Base-by-base conservation (phyloP, 306 rosid genomes). In the Pueraria montana region DNA sequence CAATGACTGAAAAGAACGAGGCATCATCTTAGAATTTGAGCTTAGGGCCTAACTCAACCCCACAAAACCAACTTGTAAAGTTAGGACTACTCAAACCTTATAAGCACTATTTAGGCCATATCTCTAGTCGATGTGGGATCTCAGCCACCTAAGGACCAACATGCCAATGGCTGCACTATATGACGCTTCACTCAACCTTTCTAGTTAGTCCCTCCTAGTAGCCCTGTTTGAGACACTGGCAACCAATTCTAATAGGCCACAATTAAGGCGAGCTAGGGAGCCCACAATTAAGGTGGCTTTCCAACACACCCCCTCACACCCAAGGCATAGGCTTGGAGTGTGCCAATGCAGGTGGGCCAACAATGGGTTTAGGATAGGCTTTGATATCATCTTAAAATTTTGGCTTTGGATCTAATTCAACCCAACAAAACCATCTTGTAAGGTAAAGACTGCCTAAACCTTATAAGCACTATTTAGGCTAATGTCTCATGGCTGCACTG, bases 1-100 rank as follows among this genome's bases (percentile, higher is more conserved):
- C 53, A 81, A 55, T 24, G 42, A n/a, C 23, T n/a, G 64, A 49
- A 85, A 63, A 32, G 32, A 82, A 50, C 55, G 14, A 59, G 72
- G 43, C 63, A n/a, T 4, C 38, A 4, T 58, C 32, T 23, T 58
- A 21, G 14, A 11, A 23, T 23, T 58, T 11, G 65, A 1, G 2
- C 8, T 18, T 1, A 61, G 18, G 11, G 17, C n/a, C 9, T 6
- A 6, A 62, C 11, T 62, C 42, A 62, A 27, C 6, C 9, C 42
- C 3, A 14, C 7, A 62, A 13, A 61, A 26, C 18, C 1, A 5
- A 0, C 8, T 58, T 23, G 11, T 13, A 17, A 62, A 5, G 9
- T 13, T 11, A 62, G 20, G 20, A 27, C 68, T 62, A 2, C 68
- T 11, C 9, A 14, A 62, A 32, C 6, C 18, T 13, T 27, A 13